Percentiles rank a stretch among this genome's conserved stretches.
phyloP scores from a whole-genome alignment of 2,329 filamentous ascomycete species.

The Pyricularia pennisetigena region DNA sequence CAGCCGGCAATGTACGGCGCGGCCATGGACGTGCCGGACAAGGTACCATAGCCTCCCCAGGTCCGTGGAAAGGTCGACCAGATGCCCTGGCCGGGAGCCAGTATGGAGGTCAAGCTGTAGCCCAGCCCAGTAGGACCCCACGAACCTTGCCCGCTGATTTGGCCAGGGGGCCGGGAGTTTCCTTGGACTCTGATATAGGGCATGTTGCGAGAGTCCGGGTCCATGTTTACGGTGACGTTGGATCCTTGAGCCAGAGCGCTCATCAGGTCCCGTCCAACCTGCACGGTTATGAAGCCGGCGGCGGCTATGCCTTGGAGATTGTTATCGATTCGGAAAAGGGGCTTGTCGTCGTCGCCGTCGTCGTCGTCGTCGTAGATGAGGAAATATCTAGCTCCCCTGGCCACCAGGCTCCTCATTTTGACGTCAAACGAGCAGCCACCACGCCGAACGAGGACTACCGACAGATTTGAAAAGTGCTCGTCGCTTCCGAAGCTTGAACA shows the following conservation, averaged over 20 bases:
- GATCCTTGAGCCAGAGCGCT: background rate
- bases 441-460: background rate
- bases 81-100: background rate
- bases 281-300: background rate
- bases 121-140: background rate
- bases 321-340: background rate
- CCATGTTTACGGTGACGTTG: background rate
- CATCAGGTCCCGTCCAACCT: background rate
- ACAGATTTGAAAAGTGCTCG: background rate
- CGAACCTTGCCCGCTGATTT: background rate
- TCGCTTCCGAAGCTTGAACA: background rate
- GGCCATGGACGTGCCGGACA: background rate
- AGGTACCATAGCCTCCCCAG: background rate
- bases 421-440: background rate
- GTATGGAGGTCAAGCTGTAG: background rate
- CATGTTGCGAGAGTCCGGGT: background rate
- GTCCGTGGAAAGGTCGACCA: background rate
- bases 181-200: background rate
- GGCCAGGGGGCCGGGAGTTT: background rate
- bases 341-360: background rate
- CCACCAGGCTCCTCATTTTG: background rate
- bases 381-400: background rate
- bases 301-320: background rate
- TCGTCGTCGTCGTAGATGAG: background rate
- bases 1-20: background rate